phyloP scores from a whole-genome alignment of 768 basidiomycete genomes.

The Phaeotremella skinneri region DNA sequence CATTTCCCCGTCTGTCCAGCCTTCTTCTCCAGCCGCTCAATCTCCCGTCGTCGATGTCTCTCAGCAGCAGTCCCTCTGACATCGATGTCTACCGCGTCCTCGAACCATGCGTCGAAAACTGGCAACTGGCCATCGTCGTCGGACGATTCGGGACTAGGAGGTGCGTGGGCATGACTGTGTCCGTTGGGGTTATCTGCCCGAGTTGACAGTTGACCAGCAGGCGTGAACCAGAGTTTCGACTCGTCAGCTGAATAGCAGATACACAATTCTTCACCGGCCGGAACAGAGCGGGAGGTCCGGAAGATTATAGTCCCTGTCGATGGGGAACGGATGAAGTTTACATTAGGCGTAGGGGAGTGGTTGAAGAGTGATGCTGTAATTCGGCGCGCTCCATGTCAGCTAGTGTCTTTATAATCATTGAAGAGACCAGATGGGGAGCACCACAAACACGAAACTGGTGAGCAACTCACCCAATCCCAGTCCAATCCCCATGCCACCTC shows the following conservation, averaged over 20 bases:
- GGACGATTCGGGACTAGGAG: not conserved
- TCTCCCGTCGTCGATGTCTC: not conserved
- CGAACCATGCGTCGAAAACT: not conserved
- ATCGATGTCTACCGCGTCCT: not conserved
- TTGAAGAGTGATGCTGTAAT: conserved; percentile 46
- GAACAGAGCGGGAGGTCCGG: conserved; percentile 30
- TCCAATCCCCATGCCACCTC: conserved; percentile 47
- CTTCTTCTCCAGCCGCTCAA: not conserved
- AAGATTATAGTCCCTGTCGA: conserved; percentile 38
- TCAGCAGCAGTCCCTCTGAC: not conserved
- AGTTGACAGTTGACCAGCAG: conserved; percentile 9
- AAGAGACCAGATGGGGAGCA: no score
- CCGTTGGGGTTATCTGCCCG: not conserved
- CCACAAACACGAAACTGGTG: not conserved
- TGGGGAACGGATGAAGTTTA: conserved; percentile 46
- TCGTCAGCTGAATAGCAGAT: conserved; percentile 51
- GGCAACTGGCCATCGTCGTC: not conserved
- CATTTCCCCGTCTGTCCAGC: not conserved
- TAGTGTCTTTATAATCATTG: not conserved
- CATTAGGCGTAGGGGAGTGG: conserved; percentile 50
- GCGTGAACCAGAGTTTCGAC: conserved; percentile 48
- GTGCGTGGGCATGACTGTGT: not conserved
- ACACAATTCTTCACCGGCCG: conserved; percentile 43
- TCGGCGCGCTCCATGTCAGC: not conserved
- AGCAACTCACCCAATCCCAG: conserved; percentile 43